These are phyloP conservation scores for Dendrobium chrysotoxum DNA, from an alignment of 106 monocot genomes.

Conservation along the genomic window DNA sequence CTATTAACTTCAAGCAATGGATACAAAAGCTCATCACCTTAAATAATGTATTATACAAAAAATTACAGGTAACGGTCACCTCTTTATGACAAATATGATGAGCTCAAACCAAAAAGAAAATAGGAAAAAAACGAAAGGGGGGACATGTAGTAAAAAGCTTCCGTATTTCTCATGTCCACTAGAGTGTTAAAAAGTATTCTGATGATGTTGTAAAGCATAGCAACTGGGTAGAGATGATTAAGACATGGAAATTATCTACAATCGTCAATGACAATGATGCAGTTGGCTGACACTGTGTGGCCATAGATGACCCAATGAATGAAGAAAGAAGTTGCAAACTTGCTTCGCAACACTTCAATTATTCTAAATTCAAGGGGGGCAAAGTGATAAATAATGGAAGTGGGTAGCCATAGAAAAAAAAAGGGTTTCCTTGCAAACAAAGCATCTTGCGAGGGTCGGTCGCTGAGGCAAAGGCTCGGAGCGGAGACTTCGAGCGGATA, in stretches of 20 bases:
- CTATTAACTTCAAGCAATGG: too few relatives aligned
- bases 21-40: too few relatives aligned
- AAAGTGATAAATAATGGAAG: constrained; percentile 4
- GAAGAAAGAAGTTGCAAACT: not conserved
- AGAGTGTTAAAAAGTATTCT: not conserved
- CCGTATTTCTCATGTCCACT: not conserved
- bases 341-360: not conserved
- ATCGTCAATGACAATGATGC: not conserved
- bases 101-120: not conserved
- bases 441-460: constrained; percentile 19
- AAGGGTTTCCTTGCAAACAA: constrained; percentile 19
- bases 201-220: not conserved
- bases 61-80: not conserved
- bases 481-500: constrained; percentile 32
- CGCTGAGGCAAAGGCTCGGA: constrained; percentile 19
- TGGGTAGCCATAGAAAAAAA: constrained; percentile 5
- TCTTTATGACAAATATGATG: not conserved
- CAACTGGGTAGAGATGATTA: constrained; percentile 8
- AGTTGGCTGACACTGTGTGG: constrained; percentile 1
- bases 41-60: not conserved
- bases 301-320: not conserved
- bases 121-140: not conserved
- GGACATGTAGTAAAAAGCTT: not conserved
- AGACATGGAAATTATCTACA: constrained; percentile 1
- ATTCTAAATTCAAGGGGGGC: not conserved